A percentile compares a stretch with the other conserved stretches of the same genome.
phyloP scores from a whole-genome alignment of 2,329 filamentous ascomycete genomes.

The Verticillium klebahnii region DNA sequence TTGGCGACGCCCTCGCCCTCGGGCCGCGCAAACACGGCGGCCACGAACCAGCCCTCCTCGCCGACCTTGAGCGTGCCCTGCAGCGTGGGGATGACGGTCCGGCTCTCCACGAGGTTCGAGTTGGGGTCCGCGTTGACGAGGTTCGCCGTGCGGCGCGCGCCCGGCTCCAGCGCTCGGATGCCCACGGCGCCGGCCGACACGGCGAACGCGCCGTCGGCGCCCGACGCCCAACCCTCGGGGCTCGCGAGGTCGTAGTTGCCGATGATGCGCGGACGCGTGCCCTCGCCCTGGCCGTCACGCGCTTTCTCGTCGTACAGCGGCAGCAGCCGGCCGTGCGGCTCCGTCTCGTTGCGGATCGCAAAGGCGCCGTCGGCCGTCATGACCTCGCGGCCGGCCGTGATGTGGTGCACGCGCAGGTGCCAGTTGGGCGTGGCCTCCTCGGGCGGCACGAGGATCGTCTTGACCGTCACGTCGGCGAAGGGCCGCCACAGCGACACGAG shows the following conservation, averaged over 20 bases:
- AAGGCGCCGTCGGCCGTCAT: conserved; percentile 73
- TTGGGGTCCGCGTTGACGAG: conserved; percentile 75
- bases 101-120: conserved; percentile 68
- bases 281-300: conserved; percentile 34
- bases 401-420: conserved; percentile 63
- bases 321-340: conserved; percentile 43
- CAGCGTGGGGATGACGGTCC: conserved; percentile 68
- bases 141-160: conserved; percentile 49
- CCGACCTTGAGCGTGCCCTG: conserved; percentile 56
- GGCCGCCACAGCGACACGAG: conserved; percentile 68
- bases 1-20: conserved; percentile 45
- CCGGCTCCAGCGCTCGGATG: conserved; percentile 52
- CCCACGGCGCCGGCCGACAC: conserved; percentile 43
- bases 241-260: conserved; percentile 56
- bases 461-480: conserved; percentile 62
- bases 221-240: conserved; percentile 48
- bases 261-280: conserved; percentile 50
- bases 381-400: conserved; percentile 56
- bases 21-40: conserved; percentile 68
- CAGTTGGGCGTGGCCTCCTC: conserved; percentile 56
- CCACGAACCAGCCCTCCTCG: conserved; percentile 61
- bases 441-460: conserved; percentile 62
- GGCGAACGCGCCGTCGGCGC: conserved; percentile 47
- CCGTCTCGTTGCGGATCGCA: conserved; percentile 56
- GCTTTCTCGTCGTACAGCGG: conserved; percentile 37